phyloP scores from a whole-genome alignment of 352 stramenopile species.

The Globisporangium iwayamae region DNA sequence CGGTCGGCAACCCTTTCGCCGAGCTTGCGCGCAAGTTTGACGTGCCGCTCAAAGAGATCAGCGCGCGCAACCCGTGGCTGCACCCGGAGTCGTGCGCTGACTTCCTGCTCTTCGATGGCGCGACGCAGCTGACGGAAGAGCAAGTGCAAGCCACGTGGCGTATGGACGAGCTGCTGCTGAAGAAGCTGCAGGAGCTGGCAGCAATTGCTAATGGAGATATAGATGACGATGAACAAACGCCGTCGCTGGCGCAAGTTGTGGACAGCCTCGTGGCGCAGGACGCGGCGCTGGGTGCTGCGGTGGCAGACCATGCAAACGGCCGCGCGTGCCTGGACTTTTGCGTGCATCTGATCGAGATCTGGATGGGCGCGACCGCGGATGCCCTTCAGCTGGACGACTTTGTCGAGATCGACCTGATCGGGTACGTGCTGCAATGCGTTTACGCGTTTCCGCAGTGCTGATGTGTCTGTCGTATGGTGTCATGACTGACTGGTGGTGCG shows the following conservation, averaged over 20 bases:
- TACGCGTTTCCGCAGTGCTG: no score
- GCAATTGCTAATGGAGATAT: constrained; percentile 4
- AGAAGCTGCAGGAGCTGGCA: constrained; percentile 35
- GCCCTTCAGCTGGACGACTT: constrained; percentile 60
- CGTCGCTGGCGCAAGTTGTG: constrained; percentile 32
- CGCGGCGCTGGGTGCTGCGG: constrained; percentile 17
- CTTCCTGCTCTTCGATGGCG: constrained; percentile 42
- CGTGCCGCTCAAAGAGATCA: constrained; percentile 48
- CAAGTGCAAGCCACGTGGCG: constrained; percentile 38
- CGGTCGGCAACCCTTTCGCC: constrained; percentile 39
- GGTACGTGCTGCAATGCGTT: constrained; percentile 20
- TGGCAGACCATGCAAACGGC: constrained; percentile 21
- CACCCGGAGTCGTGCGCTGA: constrained; percentile 40
- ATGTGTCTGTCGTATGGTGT: no score
- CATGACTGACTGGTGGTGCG: not conserved
- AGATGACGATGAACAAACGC: constrained; percentile 13
- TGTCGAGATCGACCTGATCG: constrained; percentile 43
- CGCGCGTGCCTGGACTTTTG: constrained; percentile 33
- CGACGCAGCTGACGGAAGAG: constrained; percentile 21
- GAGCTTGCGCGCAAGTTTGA: constrained; percentile 30
- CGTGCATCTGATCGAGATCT: constrained; percentile 49
- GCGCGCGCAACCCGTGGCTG: constrained; percentile 53
- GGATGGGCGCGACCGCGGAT: constrained; percentile 48
- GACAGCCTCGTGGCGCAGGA: constrained; percentile 26
- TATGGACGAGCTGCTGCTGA: constrained; percentile 43